Percentiles rank a stretch among this genome's conserved stretches.
phyloP scores from a whole-genome alignment of 2,329 filamentous ascomycete genomes.

The Aspergillus sp. region DNA sequence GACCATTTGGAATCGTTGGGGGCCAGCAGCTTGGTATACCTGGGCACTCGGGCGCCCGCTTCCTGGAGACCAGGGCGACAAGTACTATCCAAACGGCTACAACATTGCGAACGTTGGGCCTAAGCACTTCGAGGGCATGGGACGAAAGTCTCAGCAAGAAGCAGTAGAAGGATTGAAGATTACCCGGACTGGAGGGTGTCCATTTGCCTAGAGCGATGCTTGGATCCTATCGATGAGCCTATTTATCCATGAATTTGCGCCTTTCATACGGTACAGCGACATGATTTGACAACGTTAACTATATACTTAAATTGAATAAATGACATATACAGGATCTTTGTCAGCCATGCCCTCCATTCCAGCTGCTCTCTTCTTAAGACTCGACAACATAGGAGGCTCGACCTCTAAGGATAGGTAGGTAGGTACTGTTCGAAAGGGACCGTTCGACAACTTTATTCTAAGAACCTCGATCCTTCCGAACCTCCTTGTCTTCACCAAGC shows the following conservation, averaged over 20 bases:
- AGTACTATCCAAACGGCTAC: slow-evolving; percentile 56
- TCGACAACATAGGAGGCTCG: too few relatives aligned
- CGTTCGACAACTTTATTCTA: too few relatives aligned
- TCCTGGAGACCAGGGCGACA: slow-evolving; percentile 53
- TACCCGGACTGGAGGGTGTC: slow-evolving; percentile 53
- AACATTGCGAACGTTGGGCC: slow-evolving; percentile 65
- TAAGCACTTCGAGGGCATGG: slow-evolving; percentile 56
- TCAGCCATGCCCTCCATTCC: not conserved
- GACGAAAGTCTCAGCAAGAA: slow-evolving; percentile 37
- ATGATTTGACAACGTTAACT: not conserved
- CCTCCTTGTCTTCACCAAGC: too few relatives aligned
- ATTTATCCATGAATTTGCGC: not conserved
- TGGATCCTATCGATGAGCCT: not conserved
- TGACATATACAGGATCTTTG: not conserved
- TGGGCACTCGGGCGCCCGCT: slow-evolving; percentile 51
- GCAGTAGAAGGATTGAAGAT: slow-evolving; percentile 51
- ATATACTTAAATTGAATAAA: not conserved
- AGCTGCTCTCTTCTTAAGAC: too few relatives aligned
- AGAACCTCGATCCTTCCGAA: too few relatives aligned
- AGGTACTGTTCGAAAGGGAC: too few relatives aligned
- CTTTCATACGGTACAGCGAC: not conserved
- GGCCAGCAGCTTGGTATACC: slow-evolving; percentile 58
- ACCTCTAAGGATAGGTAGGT: too few relatives aligned
- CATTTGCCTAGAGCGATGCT: slow-evolving; percentile 44
- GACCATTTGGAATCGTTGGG: slow-evolving; percentile 67